These are phyloP conservation scores for Trichosporon sp. DNA, from an alignment of 1,284 basidiomycete genomes.

Conservation along the genomic window DNA sequence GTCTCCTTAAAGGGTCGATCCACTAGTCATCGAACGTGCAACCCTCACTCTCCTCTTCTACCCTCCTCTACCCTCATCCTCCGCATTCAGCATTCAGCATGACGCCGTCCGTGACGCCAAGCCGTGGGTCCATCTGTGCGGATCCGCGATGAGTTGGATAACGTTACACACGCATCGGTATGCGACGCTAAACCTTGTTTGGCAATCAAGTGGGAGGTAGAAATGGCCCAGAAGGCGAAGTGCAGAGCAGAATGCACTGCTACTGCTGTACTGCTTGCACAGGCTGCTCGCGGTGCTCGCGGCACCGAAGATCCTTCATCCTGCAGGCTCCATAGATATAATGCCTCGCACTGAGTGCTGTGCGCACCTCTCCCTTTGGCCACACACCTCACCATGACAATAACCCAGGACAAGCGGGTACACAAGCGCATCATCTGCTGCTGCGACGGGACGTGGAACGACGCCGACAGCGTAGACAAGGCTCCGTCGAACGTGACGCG, in stretches of 20 bases:
- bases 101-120: no score
- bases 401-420: neutral
- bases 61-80: no score
- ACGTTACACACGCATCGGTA: neutral
- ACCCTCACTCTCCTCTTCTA: no score
- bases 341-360: neutral
- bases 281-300: no score
- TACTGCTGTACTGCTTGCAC: no score
- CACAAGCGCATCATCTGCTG: slow-evolving; percentile 4
- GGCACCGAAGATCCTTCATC: neutral
- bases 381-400: neutral
- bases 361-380: neutral
- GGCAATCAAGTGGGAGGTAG: neutral
- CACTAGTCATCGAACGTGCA: no score
- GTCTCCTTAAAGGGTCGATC: no score
- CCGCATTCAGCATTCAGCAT: no score
- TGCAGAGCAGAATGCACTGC: neutral
- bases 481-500: slow-evolving; percentile 5
- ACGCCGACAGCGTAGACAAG: slow-evolving; percentile 1
- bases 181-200: neutral
- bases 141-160: no score
- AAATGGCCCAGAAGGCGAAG: neutral
- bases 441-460: slow-evolving; percentile 4
- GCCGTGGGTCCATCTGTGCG: no score
- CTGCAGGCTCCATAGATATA: neutral